Conservation (phyloP, 2,329 filamentous ascomycete species). For the Drechslerella coelobrocha region DNA sequence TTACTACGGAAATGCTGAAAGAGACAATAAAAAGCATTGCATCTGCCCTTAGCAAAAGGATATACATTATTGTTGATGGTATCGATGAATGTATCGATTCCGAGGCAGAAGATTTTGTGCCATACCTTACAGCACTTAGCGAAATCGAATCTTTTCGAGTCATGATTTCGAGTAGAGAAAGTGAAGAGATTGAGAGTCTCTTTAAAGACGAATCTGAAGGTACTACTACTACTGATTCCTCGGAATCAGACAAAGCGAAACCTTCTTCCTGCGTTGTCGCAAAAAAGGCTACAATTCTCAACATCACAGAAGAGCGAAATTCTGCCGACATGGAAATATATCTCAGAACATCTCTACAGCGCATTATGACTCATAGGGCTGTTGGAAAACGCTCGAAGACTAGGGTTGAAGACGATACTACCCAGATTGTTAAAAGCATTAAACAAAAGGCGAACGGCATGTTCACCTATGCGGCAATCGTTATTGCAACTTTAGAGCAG, state of each 20-base stretch:
- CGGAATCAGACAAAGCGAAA: neutral
- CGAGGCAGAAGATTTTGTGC: slow-evolving; percentile 19
- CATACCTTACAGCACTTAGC: slow-evolving; percentile 23
- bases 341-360: slow-evolving; percentile 29
- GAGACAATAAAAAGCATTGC: slow-evolving; percentile 21
- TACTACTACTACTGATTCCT: neutral
- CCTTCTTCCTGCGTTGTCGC: slow-evolving; percentile 20
- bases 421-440: slow-evolving; percentile 16
- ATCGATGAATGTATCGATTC: slow-evolving; percentile 43
- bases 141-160: slow-evolving; percentile 16
- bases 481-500: slow-evolving; percentile 42
- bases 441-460: slow-evolving; percentile 47
- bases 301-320: slow-evolving; percentile 39
- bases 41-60: slow-evolving; percentile 16
- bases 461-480: slow-evolving; percentile 44
- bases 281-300: slow-evolving; percentile 29
- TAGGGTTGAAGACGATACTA: slow-evolving; percentile 23
- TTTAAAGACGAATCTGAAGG: slow-evolving; percentile 10
- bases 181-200: slow-evolving; percentile 17
- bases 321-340: slow-evolving; percentile 38
- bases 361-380: slow-evolving; percentile 29
- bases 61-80: slow-evolving; percentile 35
- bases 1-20: slow-evolving; percentile 34
- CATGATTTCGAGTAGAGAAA: slow-evolving; percentile 41
- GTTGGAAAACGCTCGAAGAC: neutral